Conservation (phyloP, 805 yeast species). For the Metschnikowia santaceciliae region DNA sequence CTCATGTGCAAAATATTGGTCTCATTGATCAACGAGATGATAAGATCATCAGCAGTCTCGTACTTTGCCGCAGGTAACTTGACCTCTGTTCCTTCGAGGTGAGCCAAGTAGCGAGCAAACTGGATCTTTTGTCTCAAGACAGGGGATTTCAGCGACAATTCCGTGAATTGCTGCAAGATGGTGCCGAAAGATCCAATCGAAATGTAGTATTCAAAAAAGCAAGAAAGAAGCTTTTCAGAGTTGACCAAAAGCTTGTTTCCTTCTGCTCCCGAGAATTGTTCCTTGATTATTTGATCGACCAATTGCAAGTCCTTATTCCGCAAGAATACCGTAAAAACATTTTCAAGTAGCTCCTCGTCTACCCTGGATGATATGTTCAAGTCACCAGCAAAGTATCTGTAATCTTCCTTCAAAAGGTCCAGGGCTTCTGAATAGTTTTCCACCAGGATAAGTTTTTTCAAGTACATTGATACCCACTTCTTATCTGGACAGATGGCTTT, state of each 20-base stretch:
- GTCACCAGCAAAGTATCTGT: constrained; percentile 3
- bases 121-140: constrained; percentile 16
- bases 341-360: constrained; percentile 7
- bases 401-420: constrained; percentile 3
- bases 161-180: constrained; percentile 18
- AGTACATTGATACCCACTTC: constrained; percentile 20
- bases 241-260: constrained; percentile 13
- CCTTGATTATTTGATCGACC: constrained; percentile 19
- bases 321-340: constrained; percentile 14
- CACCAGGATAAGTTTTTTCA: constrained; percentile 14
- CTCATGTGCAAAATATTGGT: constrained; percentile 16
- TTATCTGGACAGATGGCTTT: constrained; percentile 9
- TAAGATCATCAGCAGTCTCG: constrained; percentile 4
- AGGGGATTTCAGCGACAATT: constrained; percentile 12
- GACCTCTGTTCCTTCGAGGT: constrained; percentile 12
- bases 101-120: constrained; percentile 21
- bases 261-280: constrained; percentile 11
- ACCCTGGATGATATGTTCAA: constrained; percentile 3
- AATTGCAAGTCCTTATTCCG: constrained; percentile 11
- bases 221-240: constrained; percentile 18
- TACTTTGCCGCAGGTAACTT: background rate
- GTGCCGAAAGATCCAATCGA: constrained; percentile 16
- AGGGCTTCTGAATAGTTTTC: constrained; percentile 4
- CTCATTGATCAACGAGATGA: constrained; percentile 10
- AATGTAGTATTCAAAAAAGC: constrained; percentile 24